A percentile compares a stretch with the other conserved stretches of the same genome.
These are phyloP conservation scores for Leishmania aethiopica DNA, from an alignment of 208 protist genomes.

Conservation along the genomic window DNA sequence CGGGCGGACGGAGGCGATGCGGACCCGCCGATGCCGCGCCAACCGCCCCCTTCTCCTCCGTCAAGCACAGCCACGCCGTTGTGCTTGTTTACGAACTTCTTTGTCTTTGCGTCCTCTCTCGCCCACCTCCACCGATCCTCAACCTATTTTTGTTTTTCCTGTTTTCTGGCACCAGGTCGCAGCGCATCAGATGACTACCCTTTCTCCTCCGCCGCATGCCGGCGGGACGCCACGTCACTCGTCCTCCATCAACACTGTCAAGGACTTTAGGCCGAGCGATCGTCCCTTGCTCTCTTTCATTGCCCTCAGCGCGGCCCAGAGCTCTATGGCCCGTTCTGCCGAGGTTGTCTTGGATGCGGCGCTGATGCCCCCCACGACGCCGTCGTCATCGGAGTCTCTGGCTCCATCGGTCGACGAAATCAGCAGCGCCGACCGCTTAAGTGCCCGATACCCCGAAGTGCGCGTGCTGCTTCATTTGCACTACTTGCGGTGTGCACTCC, in stretches of 20 bases:
- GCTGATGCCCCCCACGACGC: not conserved
- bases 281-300: constrained; percentile 45
- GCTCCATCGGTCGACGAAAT: not conserved
- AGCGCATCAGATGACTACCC: not conserved
- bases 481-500: constrained; percentile 48
- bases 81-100: not conserved
- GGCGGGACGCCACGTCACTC: not conserved
- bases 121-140: not conserved
- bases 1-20: not conserved
- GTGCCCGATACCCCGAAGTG: constrained; percentile 60
- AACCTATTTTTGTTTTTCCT: not conserved
- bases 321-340: constrained; percentile 22
- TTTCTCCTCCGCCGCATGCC: not conserved
- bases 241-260: not conserved
- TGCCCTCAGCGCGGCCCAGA: constrained; percentile 35
- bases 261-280: constrained; percentile 28
- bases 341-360: constrained; percentile 34
- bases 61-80: not conserved
- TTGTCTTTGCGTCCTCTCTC: not conserved
- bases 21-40: not conserved
- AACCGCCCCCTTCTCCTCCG: not conserved
- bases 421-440: not conserved
- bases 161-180: not conserved
- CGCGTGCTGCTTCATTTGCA: constrained; percentile 47
- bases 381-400: not conserved